phyloP scores from a whole-genome alignment of 345 rosid species.

The Dipteronia dyeriana region DNA sequence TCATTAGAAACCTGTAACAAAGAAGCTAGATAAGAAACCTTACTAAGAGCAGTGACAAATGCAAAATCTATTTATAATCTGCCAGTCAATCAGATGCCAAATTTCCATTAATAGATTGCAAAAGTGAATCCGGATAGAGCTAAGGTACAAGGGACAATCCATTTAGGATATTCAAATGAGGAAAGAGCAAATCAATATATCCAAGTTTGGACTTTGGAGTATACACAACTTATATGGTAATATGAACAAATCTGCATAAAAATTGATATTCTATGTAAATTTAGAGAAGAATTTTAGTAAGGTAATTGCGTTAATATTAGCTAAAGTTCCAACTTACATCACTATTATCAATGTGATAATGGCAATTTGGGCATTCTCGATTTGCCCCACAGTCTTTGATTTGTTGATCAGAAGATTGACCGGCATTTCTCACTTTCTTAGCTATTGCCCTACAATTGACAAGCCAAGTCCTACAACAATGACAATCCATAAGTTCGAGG shows the following conservation, averaged over 20 bases:
- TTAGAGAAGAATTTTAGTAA: not conserved
- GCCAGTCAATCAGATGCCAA: not conserved
- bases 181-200: not conserved
- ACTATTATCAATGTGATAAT: slow-evolving; percentile 61
- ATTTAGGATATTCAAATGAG: not conserved
- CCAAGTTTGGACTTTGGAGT: not conserved
- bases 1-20: slow-evolving; percentile 53
- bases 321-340: slow-evolving; percentile 54
- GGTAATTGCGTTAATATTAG: not conserved
- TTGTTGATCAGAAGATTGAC: slow-evolving; percentile 46
- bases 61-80: not conserved
- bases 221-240: not conserved
- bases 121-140: not conserved
- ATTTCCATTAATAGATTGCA: not conserved
- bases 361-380: slow-evolving; percentile 81
- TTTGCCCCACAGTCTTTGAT: slow-evolving; percentile 66
- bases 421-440: slow-evolving; percentile 64
- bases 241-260: not conserved
- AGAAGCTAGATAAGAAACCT: slow-evolving; percentile 6
- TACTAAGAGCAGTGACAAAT: not conserved
- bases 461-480: slow-evolving; percentile 74
- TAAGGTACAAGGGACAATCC: not conserved
- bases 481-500: slow-evolving; percentile 8
- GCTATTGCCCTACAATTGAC: slow-evolving; percentile 73
- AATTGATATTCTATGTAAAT: not conserved